Percentiles rank a stretch among this genome's conserved stretches.
These are phyloP conservation scores for Penicillium taxi DNA, from an alignment of 495 filamentous ascomycete species.

Conservation along the genomic window DNA sequence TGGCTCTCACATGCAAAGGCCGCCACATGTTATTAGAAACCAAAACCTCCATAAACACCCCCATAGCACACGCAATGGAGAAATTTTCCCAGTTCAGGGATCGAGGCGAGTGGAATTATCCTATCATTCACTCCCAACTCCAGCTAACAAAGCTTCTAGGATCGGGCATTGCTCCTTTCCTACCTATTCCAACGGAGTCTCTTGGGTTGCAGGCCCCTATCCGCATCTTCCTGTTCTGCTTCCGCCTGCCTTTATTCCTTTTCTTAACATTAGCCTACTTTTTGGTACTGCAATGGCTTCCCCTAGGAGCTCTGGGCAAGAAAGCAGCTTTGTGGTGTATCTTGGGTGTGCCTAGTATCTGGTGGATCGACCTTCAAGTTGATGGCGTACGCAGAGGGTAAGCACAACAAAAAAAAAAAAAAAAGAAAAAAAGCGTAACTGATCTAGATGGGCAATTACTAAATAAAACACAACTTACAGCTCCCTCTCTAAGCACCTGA, in stretches of 20 bases:
- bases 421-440: neutral
- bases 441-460: neutral
- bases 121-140: neutral
- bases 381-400: conserved; percentile 88
- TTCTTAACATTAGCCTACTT: conserved; percentile 64
- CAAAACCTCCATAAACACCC: neutral
- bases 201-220: conserved; percentile 53
- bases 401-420: neutral
- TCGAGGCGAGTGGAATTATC: conserved; percentile 52
- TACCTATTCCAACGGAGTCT: conserved; percentile 60
- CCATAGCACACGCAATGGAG: conserved; percentile 56
- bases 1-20: conserved; percentile 15
- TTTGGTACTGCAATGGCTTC: conserved; percentile 73
- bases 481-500: conserved; percentile 51
- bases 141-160: conserved; percentile 42
- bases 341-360: conserved; percentile 78
- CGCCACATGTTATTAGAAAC: conserved; percentile 1
- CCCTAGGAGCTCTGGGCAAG: conserved; percentile 66
- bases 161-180: conserved; percentile 92
- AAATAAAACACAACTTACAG: conserved; percentile 18
- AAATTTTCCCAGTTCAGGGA: conserved; percentile 96
- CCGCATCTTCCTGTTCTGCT: conserved; percentile 62
- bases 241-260: conserved; percentile 75
- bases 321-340: conserved; percentile 84
- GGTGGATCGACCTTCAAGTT: conserved; percentile 96